Percentiles rank a stretch among this genome's conserved stretches.
phyloP scores from a whole-genome alignment of 73 alveolate genomes.

The Tetrahymena malaccensis region DNA sequence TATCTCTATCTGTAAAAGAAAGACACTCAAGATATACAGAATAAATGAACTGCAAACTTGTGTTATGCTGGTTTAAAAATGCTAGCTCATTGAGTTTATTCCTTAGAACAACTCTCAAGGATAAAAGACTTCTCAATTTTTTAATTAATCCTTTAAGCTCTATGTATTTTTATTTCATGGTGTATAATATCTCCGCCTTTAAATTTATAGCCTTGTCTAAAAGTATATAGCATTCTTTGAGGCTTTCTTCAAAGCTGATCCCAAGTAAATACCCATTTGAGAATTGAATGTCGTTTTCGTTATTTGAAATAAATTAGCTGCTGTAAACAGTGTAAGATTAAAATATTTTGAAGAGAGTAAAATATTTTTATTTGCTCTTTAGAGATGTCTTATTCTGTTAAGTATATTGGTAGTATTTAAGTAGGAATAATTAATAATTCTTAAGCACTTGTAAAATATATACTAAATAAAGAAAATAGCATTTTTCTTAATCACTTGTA shows the following conservation, averaged over 20 bases:
- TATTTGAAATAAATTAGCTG: neutral
- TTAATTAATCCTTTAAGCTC: neutral
- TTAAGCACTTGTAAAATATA: neutral
- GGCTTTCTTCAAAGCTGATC: neutral
- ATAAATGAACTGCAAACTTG: neutral
- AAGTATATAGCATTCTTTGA: neutral
- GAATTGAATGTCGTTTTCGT: neutral
- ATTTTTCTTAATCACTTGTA: neutral
- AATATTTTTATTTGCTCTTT: neutral
- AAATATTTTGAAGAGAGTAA: neutral
- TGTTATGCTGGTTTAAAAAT: neutral
- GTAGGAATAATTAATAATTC: neutral
- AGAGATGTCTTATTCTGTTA: neutral
- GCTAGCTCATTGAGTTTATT: neutral
- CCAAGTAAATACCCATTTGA: neutral
- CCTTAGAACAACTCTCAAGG: neutral
- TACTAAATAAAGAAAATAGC: neutral
- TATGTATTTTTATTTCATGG: neutral
- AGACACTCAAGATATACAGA: neutral
- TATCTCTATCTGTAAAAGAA: neutral
- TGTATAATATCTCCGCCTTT: neutral
- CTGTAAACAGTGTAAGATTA: neutral
- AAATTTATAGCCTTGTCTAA: neutral
- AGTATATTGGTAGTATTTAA: neutral
- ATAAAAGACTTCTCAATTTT: neutral